Conservation (phyloP, 1,284 basidiomycete genomes). For the Sporisorium sorghi region DNA sequence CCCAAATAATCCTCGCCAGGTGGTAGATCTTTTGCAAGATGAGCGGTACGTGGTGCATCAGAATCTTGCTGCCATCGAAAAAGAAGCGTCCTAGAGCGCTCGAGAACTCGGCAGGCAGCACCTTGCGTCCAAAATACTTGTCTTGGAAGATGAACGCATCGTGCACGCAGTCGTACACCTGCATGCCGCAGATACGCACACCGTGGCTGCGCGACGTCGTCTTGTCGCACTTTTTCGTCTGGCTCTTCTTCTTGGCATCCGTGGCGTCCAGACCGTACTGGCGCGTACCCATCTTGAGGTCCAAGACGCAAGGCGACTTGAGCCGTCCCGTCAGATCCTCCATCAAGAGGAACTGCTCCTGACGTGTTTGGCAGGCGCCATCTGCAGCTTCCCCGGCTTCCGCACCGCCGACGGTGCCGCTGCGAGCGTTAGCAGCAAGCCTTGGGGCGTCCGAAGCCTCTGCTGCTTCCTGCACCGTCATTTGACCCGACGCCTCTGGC, state of each 20-base stretch:
- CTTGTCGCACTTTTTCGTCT: conserved; percentile 96
- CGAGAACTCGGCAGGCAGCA: conserved; percentile 86
- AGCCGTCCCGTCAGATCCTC: conserved; percentile 96
- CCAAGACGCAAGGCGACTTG: conserved; percentile 93
- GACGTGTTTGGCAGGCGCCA: conserved; percentile 73
- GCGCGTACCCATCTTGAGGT: conserved; percentile 98
- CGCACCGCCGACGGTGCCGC: not conserved
- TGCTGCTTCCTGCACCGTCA: not conserved
- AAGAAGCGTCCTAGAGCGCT: conserved; percentile 85
- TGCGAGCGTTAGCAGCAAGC: not conserved
- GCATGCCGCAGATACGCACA: conserved; percentile 97
- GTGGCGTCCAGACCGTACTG: conserved; percentile 98
- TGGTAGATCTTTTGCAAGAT: conserved; percentile 91
- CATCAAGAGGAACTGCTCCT: conserved; percentile 98
- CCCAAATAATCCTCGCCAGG: conserved; percentile 89
- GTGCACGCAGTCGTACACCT: conserved; percentile 75
- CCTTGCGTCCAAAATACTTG: conserved; percentile 94
- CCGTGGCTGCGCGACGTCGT: conserved; percentile 92
- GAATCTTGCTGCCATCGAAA: conserved; percentile 82
- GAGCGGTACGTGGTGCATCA: conserved; percentile 90
- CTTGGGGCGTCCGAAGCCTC: not conserved
- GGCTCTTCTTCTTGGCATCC: conserved; percentile 91
- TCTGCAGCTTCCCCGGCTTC: conserved; percentile 7
- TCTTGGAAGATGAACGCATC: conserved; percentile 90
- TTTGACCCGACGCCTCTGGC: conserved; percentile 4